Conservation (phyloP, 805 yeast genomes). For the Yamadazyma insecticola region DNA sequence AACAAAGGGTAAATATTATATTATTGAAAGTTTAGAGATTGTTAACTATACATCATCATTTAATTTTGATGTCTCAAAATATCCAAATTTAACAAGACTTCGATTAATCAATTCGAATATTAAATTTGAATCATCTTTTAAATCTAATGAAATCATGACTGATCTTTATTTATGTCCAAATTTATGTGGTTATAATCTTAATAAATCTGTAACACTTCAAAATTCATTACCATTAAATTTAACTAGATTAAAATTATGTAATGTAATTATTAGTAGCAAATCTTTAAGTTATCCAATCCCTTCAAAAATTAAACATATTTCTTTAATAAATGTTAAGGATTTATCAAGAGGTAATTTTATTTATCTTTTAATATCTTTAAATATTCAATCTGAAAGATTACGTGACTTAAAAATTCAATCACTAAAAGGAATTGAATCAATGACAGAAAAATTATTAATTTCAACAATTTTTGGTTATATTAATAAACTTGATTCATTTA, state of each 20-base stretch:
- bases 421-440: background rate
- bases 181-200: constrained; percentile 10
- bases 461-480: background rate
- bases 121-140: constrained; percentile 5
- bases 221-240: constrained; percentile 11
- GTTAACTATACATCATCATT: constrained; percentile 11
- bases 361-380: constrained; percentile 1
- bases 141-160: constrained; percentile 3
- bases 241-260: constrained; percentile 9
- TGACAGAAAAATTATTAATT: background rate
- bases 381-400: background rate
- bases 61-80: constrained; percentile 8
- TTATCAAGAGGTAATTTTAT: constrained; percentile 4
- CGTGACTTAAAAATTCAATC: background rate
- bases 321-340: constrained; percentile 7
- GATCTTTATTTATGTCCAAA: constrained; percentile 13
- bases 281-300: constrained; percentile 3
- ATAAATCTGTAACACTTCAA: constrained; percentile 7
- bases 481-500: background rate
- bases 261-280: constrained; percentile 4
- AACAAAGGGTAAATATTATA: background rate
- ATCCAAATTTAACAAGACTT: constrained; percentile 9
- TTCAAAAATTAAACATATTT: constrained; percentile 1
- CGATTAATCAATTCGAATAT: constrained; percentile 16
- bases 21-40: constrained; percentile 5